These are phyloP conservation scores for Pneumocystis jirovecii DNA, from an alignment of 1,139 yeast species.

Conservation along the genomic window DNA sequence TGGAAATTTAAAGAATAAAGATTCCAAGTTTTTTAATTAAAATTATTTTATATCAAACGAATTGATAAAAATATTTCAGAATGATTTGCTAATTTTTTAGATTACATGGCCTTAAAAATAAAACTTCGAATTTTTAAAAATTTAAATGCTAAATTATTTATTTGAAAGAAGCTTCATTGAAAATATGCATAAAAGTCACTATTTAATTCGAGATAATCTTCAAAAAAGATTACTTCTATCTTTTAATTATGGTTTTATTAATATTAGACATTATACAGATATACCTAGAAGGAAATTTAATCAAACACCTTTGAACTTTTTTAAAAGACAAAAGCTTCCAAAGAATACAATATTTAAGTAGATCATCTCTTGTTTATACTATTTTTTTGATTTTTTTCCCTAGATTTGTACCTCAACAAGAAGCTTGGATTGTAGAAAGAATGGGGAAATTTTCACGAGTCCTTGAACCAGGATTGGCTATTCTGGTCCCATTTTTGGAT, in stretches of 20 bases:
- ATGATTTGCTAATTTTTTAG: too few species aligned
- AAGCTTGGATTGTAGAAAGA: slow-evolving; percentile 82
- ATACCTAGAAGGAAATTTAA: not conserved
- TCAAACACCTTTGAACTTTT: not conserved
- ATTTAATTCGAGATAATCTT: not conserved
- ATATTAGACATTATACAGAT: not conserved
- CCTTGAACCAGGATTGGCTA: slow-evolving; percentile 63
- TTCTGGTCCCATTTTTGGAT: slow-evolving; percentile 58
- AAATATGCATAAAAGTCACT: not conserved
- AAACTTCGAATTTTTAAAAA: not conserved
- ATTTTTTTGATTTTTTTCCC: slow-evolving; percentile 23
- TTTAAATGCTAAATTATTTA: not conserved
- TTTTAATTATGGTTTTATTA: not conserved
- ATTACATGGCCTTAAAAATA: not conserved
- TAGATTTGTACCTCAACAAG: slow-evolving; percentile 76
- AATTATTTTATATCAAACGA: too few species aligned
- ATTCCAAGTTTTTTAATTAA: too few species aligned
- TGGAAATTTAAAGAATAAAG: too few species aligned
- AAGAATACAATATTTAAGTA: not conserved
- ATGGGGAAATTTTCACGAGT: slow-evolving; percentile 72
- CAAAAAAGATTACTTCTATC: not conserved
- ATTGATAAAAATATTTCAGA: too few species aligned
- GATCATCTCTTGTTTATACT: not conserved
- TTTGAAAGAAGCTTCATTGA: not conserved
- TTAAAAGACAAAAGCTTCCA: not conserved